Base-by-base conservation (phyloP, 2,329 filamentous ascomycete genomes). In the Cladophialophora chaetospira region DNA sequence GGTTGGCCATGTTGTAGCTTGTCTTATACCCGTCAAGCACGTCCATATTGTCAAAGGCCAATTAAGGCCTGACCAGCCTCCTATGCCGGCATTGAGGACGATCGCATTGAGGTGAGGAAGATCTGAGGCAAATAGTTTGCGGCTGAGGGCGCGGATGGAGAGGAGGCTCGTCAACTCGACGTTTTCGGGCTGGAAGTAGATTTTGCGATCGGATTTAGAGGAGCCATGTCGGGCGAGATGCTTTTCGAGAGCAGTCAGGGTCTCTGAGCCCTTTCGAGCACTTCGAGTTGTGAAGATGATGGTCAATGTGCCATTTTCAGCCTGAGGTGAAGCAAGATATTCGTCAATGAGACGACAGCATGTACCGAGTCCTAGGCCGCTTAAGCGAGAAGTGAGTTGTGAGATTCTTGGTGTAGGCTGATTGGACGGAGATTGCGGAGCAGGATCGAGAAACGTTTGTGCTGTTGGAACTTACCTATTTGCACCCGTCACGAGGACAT, bases 261-360 rank as follows among this genome's bases (percentile, higher is more conserved):
- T 94, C 57, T 88, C 86, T 57, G 82, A 79, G 48, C 87, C 88
- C 76, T 97, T 97, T 60, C 78, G 75, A 40, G 79, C 70, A 67
- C 86, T 87, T 63, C 93, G 88, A 1, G 93, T 96, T 4, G 91
- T 96, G 62, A 90, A 86, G 62, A 97, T 84, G 53, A 97, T 80
- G 65, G 90, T 82, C 42, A 97, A 83, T 67, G 77, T 26, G 88
- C 83, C 31, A 84, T 85, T 10, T 84, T 83, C 57, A 79, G 76
- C 6, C 13, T 17, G 3, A 5, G 42, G 38, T 21, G 45, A 44
- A 1, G 56, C 36, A 58, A 96, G 84, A 77, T 96, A 97, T 67
- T 96, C 89, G 76, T 96, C 90, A 66, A 96, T 93, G 55, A 96
- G 80, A 59, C 91, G 89, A 68, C 88, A 85, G 70, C 88, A 89